Conservation (phyloP, 108 stramenopile species). For the Stephanodiscus triporus region DNA sequence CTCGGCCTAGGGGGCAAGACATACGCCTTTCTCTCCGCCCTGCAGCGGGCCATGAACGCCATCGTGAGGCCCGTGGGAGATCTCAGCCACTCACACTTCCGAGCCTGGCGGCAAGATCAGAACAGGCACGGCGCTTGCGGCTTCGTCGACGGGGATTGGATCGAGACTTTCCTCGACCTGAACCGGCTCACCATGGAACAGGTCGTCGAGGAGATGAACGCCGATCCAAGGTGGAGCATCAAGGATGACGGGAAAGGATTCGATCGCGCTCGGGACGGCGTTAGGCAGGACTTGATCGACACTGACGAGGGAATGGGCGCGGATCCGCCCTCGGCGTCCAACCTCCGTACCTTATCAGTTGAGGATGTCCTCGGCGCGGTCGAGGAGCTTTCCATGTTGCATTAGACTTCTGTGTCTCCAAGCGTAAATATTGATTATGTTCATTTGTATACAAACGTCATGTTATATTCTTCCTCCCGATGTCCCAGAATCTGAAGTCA, state of each 20-base stretch:
- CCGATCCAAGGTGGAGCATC: conserved; percentile 81
- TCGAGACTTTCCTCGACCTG: conserved; percentile 94
- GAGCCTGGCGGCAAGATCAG: conserved; percentile 77
- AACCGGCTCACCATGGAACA: conserved; percentile 76
- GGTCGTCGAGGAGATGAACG: conserved; percentile 80
- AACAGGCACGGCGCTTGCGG: conserved; percentile 70
- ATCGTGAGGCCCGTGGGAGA: conserved; percentile 86
- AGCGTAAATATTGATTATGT: not conserved
- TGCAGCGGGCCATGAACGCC: conserved; percentile 78
- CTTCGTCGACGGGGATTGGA: conserved; percentile 96
- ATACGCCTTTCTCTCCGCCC: conserved; percentile 80
- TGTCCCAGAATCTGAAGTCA: too few species aligned
- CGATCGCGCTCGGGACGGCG: conserved; percentile 10
- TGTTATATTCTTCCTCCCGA: too few species aligned
- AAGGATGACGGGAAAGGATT: conserved; percentile 46
- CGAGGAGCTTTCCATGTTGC: conserved; percentile 86
- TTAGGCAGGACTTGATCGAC: conserved; percentile 34
- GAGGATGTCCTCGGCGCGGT: conserved; percentile 83
- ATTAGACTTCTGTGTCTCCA: conserved; percentile 38
- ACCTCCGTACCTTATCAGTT: conserved; percentile 47
- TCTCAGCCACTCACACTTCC: conserved; percentile 83
- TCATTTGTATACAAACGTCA: not conserved
- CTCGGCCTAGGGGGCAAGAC: conserved; percentile 85
- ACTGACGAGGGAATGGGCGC: conserved; percentile 35
- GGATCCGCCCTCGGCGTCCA: conserved; percentile 19